Conservation (phyloP, 495 filamentous ascomycete species). For the Parathielavia hyrcaniae region DNA sequence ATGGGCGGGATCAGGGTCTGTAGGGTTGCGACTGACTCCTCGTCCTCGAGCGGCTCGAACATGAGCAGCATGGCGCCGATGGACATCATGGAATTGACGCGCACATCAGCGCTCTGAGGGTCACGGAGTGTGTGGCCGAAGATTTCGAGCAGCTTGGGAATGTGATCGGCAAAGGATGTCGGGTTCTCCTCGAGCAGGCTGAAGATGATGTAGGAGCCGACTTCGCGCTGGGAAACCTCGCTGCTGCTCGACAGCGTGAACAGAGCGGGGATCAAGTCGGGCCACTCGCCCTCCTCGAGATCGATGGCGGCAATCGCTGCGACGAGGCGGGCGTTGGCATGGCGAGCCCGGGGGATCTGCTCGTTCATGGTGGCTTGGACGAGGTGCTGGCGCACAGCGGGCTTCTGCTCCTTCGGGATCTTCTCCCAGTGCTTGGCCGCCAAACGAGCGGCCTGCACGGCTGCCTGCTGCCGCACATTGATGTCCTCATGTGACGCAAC, state of each 20-base stretch:
- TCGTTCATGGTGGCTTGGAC: conserved; percentile 77
- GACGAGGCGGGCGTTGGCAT: conserved; percentile 82
- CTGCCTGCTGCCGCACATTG: conserved; percentile 77
- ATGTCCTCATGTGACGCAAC: conserved; percentile 65
- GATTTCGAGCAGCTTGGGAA: conserved; percentile 69
- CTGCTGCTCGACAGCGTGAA: conserved; percentile 63
- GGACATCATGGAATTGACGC: conserved; percentile 91
- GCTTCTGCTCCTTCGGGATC: conserved; percentile 52
- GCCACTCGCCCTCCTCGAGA: conserved; percentile 80
- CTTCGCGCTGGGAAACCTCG: conserved; percentile 73
- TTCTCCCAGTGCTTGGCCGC: conserved; percentile 85
- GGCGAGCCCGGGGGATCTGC: conserved; percentile 63
- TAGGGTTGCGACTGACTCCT: conserved; percentile 61
- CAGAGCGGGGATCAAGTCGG: conserved; percentile 68
- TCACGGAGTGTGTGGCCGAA: conserved; percentile 86
- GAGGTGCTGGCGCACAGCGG: conserved; percentile 69
- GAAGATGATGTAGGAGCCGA: conserved; percentile 87
- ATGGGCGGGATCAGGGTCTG: conserved; percentile 76
- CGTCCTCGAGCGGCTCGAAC: conserved; percentile 78
- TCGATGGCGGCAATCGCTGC: conserved; percentile 81
- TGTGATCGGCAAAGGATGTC: conserved; percentile 68
- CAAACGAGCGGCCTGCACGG: conserved; percentile 75
- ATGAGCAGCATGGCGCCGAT: conserved; percentile 82
- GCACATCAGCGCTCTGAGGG: conserved; percentile 81
- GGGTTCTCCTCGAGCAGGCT: conserved; percentile 82